A percentile compares a stretch with the other conserved stretches of the same genome.
These are phyloP conservation scores for Secale cereale DNA, from an alignment of 176 grass and related monocot species.

Conservation along the genomic window DNA sequence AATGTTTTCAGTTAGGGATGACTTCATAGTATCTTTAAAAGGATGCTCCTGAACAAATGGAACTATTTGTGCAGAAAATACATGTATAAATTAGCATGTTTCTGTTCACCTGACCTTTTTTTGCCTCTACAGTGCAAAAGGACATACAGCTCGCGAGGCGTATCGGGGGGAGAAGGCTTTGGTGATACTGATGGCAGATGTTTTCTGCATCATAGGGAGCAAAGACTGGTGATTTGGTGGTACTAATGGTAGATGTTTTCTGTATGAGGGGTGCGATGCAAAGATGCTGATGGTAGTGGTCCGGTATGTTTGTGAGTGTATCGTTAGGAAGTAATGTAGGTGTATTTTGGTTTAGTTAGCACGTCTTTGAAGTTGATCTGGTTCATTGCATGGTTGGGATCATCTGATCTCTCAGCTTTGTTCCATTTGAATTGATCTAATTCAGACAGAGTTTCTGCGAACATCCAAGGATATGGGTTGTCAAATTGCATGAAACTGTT, in stretches of 20 bases:
- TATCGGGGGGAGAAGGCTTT: conserved; percentile 47
- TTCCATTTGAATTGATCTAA: neutral
- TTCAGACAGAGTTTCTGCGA: neutral
- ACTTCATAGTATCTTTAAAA: neutral
- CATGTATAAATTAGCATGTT: neutral
- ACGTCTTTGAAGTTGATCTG: neutral
- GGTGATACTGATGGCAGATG: conserved; percentile 16
- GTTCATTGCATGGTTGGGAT: neutral
- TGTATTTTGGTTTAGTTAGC: neutral
- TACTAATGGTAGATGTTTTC: neutral
- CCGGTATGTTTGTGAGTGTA: neutral
- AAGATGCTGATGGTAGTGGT: neutral
- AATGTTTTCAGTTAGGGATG: neutral
- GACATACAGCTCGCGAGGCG: conserved; percentile 86
- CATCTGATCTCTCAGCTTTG: neutral
- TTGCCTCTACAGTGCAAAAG: conserved; percentile 52
- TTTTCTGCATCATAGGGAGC: neutral
- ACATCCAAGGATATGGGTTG: neutral
- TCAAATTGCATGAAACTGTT: neutral
- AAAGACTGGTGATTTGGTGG: no score
- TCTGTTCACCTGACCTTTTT: neutral
- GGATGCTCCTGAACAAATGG: neutral
- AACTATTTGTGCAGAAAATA: neutral
- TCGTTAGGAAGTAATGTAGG: neutral
- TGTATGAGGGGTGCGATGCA: neutral